phyloP scores from a whole-genome alignment of 2,329 filamentous ascomycete genomes.

The Tolypocladium ovalisporum region DNA sequence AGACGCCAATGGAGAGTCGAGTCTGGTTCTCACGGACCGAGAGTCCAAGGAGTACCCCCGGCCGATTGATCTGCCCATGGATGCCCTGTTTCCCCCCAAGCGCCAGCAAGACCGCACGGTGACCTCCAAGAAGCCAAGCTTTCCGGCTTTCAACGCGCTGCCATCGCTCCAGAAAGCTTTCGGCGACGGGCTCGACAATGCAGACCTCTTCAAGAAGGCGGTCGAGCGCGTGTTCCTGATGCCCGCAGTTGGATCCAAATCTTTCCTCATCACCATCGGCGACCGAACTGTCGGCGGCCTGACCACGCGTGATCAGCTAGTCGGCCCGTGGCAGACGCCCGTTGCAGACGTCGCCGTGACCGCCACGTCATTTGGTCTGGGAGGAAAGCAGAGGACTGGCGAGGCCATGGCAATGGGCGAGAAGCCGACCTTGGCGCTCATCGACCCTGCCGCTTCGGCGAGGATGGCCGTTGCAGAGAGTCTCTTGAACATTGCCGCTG shows the following conservation, averaged over 20 bases:
- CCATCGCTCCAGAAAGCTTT: conserved; percentile 55
- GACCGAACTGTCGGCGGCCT: conserved; percentile 87
- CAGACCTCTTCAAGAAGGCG: conserved; percentile 50
- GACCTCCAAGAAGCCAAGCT: conserved; percentile 52
- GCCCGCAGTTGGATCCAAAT: conserved; percentile 91
- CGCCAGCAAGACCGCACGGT: conserved; percentile 72
- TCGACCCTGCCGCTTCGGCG: conserved; percentile 80
- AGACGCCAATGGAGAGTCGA: conserved; percentile 52
- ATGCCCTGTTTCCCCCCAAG: conserved; percentile 76
- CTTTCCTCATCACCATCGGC: conserved; percentile 92
- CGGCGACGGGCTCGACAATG: conserved; percentile 39
- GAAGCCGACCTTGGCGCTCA: conserved; percentile 78
- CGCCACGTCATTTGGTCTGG: conserved; percentile 61
- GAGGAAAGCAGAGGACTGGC: conserved; percentile 60
- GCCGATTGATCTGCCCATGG: conserved; percentile 84
- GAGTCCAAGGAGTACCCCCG: conserved; percentile 63
- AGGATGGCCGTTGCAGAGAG: conserved; percentile 95
- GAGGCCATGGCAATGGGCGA: conserved; percentile 99
- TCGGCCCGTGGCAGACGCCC: conserved; percentile 90
- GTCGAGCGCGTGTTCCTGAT: conserved; percentile 72
- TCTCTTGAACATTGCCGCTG: conserved; percentile 84
- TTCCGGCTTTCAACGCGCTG: conserved; percentile 62
- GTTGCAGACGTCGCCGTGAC: conserved; percentile 93
- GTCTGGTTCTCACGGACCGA: conserved; percentile 70
- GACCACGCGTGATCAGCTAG: conserved; percentile 85